Evolutionary conservation across 495 filamentous ascomycete species (phyloP), one percentile per base, ranked within the genome.

Genomic region (Xylaria castorea): DNA sequence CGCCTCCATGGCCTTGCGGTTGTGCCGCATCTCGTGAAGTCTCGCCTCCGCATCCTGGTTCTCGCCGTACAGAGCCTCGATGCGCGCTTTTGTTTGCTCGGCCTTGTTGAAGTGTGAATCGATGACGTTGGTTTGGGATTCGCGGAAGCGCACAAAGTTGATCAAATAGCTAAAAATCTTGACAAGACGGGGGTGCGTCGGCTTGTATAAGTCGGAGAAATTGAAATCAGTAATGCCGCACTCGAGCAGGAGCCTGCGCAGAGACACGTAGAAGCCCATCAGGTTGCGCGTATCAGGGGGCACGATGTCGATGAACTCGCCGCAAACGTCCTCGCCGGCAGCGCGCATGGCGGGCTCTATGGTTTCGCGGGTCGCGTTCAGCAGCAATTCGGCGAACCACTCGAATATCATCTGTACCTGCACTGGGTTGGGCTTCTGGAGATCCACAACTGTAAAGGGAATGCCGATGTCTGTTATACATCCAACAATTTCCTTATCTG

Each of bases 381-480:
- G 93, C 30, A 98, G 87, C 14, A 97, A 84, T 77, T 97, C 94
- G 58, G 93, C 95, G 77, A 98, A 97, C 93, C 93, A 97, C 88
- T 99, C 96, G 72, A 97, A 95, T 44, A 99, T 92, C 87, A 94
- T 92, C 82, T 98, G 97, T 61, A 97, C 94, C 75, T 97, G 93
- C 68, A 94, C 89, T 14, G 97, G 91, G 75, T 97, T 96, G 5
- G 96, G 96, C 78, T 97, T 98, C 72, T 94, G 89, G 46, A 99
- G 87, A 82, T 99, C 96, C 73, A 92, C 91, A n/a, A 92, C 83
- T 2, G 89, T 91, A 81, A 98, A 97, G 5, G 89, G 88, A 66
- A 99, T 92, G 58, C 94, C 95, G 69, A 98, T 96, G 79, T 98
- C 96, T 81, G 90, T 95, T 85, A 99, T 97, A 81, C 96, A 99